Evolutionary conservation across 2,329 filamentous ascomycete genomes (phyloP).

Genomic region (Trichoderma brevicompactum): DNA sequence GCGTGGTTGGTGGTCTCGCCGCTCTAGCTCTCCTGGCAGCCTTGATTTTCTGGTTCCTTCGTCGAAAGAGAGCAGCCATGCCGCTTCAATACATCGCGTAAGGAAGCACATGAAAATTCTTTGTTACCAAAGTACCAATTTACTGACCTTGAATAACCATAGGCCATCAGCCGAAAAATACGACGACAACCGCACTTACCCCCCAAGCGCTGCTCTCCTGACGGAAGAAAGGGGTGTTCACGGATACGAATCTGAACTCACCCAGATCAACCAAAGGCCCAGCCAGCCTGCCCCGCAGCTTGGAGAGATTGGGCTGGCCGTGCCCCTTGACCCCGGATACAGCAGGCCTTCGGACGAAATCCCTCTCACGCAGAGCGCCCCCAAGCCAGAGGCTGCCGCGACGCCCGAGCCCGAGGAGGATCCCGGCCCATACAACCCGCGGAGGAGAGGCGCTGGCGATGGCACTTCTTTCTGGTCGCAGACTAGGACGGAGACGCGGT

Average conservation of each 20-base stretch:
- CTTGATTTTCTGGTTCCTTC: conserved; percentile 50
- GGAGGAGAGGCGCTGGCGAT: conserved; percentile 25
- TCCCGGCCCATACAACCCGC: conserved; percentile 20
- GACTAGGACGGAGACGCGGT: conserved; percentile 19
- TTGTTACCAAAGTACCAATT: background rate
- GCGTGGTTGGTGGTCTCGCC: conserved; percentile 56
- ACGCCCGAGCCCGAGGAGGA: background rate
- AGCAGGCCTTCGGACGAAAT: conserved; percentile 28
- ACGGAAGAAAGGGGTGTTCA: conserved; percentile 3
- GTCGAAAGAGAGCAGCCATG: conserved; percentile 43
- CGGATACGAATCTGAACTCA: conserved; percentile 9
- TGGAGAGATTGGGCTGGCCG: conserved; percentile 8
- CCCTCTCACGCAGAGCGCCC: conserved; percentile 4
- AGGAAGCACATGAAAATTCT: conserved; percentile 3
- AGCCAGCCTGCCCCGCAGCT: conserved; percentile 20
- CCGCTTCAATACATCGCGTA: conserved; percentile 47
- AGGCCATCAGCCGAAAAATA: conserved; percentile 36
- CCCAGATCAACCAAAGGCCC: conserved; percentile 3
- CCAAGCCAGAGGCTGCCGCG: background rate
- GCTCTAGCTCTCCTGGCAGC: conserved; percentile 49
- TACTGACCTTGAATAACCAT: conserved; percentile 31
- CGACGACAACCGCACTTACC: background rate
- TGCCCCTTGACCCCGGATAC: conserved; percentile 5
- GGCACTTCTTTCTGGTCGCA: conserved; percentile 29
- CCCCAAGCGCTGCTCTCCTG: conserved; percentile 2